Conservation (phyloP, 2,329 filamentous ascomycete genomes). For the Nigrospora oryzae region DNA sequence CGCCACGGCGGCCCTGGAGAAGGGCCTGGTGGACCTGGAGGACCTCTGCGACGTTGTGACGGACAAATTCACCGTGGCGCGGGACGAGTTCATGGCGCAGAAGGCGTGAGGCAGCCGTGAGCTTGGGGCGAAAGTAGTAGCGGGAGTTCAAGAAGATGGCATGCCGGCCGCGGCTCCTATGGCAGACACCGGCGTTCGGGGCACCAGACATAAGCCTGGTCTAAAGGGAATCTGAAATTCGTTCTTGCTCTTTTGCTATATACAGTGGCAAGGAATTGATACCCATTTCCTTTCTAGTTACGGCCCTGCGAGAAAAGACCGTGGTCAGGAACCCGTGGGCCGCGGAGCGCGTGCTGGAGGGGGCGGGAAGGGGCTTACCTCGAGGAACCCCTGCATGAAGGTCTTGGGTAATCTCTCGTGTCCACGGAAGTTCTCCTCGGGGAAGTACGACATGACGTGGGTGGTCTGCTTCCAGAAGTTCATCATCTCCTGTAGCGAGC, state of each 20-base stretch:
- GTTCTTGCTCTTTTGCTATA: constrained; percentile 25
- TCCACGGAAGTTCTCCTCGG: constrained; percentile 71
- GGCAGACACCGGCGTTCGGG: constrained; percentile 18
- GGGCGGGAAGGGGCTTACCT: constrained; percentile 52
- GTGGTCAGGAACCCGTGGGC: too few species aligned
- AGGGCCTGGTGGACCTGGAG: constrained; percentile 81
- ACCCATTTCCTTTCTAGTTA: constrained; percentile 36
- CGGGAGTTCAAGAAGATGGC: neutral
- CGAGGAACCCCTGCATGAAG: constrained; percentile 92
- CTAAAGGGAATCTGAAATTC: constrained; percentile 16
- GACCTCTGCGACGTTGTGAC: constrained; percentile 88
- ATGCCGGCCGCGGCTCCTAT: constrained; percentile 1
- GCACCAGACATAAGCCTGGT: constrained; percentile 14
- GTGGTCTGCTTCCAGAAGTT: constrained; percentile 99
- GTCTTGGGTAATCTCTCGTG: constrained; percentile 70
- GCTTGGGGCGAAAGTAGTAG: constrained; percentile 4
- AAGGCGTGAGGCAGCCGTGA: neutral
- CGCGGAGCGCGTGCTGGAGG: neutral
- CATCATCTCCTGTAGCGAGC: constrained; percentile 69
- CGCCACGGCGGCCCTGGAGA: constrained; percentile 79
- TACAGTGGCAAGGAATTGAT: constrained; percentile 21
- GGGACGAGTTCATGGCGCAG: constrained; percentile 45
- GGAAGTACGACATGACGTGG: constrained; percentile 96
- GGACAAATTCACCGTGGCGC: constrained; percentile 73
- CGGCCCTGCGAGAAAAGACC: constrained; percentile 34